Percentiles rank a stretch among this genome's conserved stretches.
Evolutionary conservation across 2,329 filamentous ascomycete genomes (phyloP).

Genomic region (Catunica adiposa): DNA sequence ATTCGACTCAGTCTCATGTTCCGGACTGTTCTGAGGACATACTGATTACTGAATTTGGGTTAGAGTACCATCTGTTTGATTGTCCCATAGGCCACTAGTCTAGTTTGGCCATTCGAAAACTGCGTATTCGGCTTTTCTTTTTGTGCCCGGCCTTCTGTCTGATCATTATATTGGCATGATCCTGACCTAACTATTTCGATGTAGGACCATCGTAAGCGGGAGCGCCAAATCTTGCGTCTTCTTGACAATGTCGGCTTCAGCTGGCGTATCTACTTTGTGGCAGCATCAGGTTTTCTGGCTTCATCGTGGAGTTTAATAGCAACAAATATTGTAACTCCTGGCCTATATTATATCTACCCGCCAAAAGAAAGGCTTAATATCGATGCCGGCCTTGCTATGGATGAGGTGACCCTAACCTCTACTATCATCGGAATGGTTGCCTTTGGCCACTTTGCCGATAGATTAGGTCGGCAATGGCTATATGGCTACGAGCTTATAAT

Average conservation of each 20-base stretch:
- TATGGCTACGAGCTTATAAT: slow-evolving; percentile 19
- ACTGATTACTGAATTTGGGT: too few species aligned
- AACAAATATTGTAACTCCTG: slow-evolving; percentile 19
- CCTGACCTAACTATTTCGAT: not conserved
- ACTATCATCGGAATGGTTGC: slow-evolving; percentile 18
- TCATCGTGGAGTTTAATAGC: slow-evolving; percentile 20
- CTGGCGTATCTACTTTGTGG: slow-evolving; percentile 18
- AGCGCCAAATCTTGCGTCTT: slow-evolving; percentile 14
- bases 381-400: slow-evolving; percentile 16
- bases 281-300: slow-evolving; percentile 19
- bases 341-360: slow-evolving; percentile 19
- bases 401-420: slow-evolving; percentile 17
- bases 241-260: slow-evolving; percentile 18
- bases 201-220: slow-evolving; percentile 9
- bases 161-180: not conserved
- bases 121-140: too few species aligned
- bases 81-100: too few species aligned
- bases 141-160: too few species aligned
- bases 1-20: too few species aligned
- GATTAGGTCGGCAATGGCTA: slow-evolving; percentile 17
- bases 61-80: too few species aligned
- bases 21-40: too few species aligned
- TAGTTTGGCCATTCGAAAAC: too few species aligned
- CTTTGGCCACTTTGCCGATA: slow-evolving; percentile 18
- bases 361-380: slow-evolving; percentile 5